phyloP scores from a whole-genome alignment of 1,284 basidiomycete genomes.

The Puccinia sorghi region DNA sequence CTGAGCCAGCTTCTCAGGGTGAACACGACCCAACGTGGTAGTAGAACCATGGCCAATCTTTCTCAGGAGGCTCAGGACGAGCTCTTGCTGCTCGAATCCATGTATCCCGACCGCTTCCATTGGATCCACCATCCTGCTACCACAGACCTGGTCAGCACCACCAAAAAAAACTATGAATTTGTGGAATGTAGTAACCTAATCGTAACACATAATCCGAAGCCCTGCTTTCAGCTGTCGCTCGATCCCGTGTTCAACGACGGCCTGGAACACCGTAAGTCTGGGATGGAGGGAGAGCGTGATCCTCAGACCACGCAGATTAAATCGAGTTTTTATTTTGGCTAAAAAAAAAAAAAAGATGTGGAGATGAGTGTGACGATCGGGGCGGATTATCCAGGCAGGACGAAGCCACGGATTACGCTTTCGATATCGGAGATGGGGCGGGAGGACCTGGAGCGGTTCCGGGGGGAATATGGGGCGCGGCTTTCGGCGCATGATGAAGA shows the following conservation, averaged over 20 bases:
- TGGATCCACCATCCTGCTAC: neutral
- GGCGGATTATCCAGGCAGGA: neutral
- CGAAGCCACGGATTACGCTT: neutral
- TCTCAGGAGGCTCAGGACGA: constrained; percentile 1
- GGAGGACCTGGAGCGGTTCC: neutral
- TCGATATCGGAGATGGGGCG: neutral
- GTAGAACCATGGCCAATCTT: neutral
- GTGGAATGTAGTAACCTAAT: too few relatives aligned
- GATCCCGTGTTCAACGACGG: neutral
- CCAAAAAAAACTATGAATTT: neutral
- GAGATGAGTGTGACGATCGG: neutral
- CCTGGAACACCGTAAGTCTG: neutral
- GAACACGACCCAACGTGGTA: neutral
- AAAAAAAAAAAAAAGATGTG: neutral
- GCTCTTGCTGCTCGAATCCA: constrained; percentile 8
- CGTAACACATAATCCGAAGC: neutral
- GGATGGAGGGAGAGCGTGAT: neutral
- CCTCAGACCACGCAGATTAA: neutral
- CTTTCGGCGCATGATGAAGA: neutral
- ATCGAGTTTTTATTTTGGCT: neutral
- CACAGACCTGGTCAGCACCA: neutral
- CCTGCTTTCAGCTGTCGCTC: neutral
- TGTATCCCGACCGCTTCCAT: constrained; percentile 14
- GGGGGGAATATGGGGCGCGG: neutral
- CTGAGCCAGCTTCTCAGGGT: too few relatives aligned